Conservation (phyloP, 805 yeast species). For the Lachancea waltii region DNA sequence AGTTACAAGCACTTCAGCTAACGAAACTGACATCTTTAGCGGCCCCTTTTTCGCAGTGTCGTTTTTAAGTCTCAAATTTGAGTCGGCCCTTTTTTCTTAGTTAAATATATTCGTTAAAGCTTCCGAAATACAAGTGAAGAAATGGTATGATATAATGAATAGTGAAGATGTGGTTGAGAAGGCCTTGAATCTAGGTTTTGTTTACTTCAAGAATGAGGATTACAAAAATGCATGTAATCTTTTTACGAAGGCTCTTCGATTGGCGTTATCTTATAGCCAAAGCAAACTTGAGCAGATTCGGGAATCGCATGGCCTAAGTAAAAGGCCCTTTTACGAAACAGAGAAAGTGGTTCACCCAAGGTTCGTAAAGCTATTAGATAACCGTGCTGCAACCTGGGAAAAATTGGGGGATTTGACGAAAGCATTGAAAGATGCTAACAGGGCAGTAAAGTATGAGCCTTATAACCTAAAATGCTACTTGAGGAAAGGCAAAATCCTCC, state of each 20-base stretch:
- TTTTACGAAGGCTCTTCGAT: constrained; percentile 23
- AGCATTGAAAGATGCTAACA: constrained; percentile 18
- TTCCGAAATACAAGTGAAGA: too few species aligned
- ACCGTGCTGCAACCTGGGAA: constrained; percentile 26
- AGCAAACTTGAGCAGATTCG: constrained; percentile 15
- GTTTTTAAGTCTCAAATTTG: not conserved
- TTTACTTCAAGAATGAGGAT: constrained; percentile 22
- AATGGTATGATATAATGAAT: too few species aligned
- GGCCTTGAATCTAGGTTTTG: constrained; percentile 26
- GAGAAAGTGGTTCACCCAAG: constrained; percentile 23
- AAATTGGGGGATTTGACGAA: constrained; percentile 20
- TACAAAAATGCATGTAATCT: constrained; percentile 23
- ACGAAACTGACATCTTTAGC: constrained; percentile 1
- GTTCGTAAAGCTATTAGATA: constrained; percentile 23
- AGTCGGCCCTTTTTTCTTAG: too few species aligned
- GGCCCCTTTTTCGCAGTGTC: not conserved
- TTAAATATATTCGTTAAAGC: too few species aligned
- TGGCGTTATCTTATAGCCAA: constrained; percentile 22
- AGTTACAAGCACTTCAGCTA: constrained; percentile 9
- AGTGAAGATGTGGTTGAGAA: constrained; percentile 21
- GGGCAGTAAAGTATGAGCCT: constrained; percentile 22
- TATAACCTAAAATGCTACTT: constrained; percentile 25
- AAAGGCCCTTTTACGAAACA: constrained; percentile 8
- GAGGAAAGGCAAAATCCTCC: constrained; percentile 24
- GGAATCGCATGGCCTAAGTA: constrained; percentile 10